Conservation (phyloP, 192 early-diverging fungal species). For the Thoreauomyces humboldtii region DNA sequence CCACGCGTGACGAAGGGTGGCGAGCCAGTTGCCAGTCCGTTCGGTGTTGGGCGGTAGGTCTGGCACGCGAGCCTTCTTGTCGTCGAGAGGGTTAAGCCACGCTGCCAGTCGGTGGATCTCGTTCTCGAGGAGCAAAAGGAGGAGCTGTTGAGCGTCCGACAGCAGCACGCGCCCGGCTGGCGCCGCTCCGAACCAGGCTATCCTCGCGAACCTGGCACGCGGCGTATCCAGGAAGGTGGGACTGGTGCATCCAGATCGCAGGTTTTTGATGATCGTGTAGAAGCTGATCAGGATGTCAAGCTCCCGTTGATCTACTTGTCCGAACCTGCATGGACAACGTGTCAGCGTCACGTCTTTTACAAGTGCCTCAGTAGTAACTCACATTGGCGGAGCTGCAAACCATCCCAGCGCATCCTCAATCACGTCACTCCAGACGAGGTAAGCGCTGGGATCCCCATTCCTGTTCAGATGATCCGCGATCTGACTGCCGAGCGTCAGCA, state of each 20-base stretch:
- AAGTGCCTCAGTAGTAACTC: background rate
- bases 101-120: conserved; percentile 80
- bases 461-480: conserved; percentile 65
- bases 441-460: conserved; percentile 63
- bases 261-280: conserved; percentile 24
- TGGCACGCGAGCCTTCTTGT: conserved; percentile 39
- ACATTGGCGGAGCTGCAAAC: conserved; percentile 74
- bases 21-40: conserved; percentile 61
- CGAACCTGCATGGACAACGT: too few species aligned
- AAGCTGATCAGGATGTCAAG: conserved; percentile 34
- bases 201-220: conserved; percentile 3
- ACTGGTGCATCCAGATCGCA: background rate
- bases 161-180: conserved; percentile 26
- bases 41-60: conserved; percentile 35
- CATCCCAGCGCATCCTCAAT: conserved; percentile 77
- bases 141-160: conserved; percentile 51
- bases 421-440: conserved; percentile 60
- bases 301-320: conserved; percentile 24
- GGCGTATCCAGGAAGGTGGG: conserved; percentile 10
- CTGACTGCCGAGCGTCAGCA: conserved; percentile 72
- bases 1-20: conserved; percentile 80
- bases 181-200: conserved; percentile 12
- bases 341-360: too few species aligned
- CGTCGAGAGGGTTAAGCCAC: conserved; percentile 73
- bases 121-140: conserved; percentile 84